Percentiles rank a stretch among this genome's conserved stretches.
phyloP scores from a whole-genome alignment of 2,329 filamentous ascomycete genomes.

The Alternaria angustiovoidea region DNA sequence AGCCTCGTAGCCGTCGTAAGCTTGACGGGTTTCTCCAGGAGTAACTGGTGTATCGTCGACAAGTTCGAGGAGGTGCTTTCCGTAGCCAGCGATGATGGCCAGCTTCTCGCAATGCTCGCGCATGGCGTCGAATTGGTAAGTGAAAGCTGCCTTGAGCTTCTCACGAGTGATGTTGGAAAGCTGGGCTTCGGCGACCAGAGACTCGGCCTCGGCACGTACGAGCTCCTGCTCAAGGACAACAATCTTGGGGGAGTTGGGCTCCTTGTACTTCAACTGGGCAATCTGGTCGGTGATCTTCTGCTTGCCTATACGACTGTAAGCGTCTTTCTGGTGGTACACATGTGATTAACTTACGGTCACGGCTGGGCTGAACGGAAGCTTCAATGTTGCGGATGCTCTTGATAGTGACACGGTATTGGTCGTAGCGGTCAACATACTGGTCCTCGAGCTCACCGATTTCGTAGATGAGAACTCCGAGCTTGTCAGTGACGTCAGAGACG shows the following conservation, averaged over 20 bases:
- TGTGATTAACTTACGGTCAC: slow-evolving; percentile 76
- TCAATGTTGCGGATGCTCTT: slow-evolving; percentile 99
- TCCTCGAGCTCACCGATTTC: slow-evolving; percentile 98
- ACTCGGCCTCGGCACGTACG: slow-evolving; percentile 96
- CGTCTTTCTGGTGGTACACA: not conserved
- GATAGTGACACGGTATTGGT: slow-evolving; percentile 98
- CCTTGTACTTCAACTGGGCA: slow-evolving; percentile 99
- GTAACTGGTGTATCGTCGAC: slow-evolving; percentile 97
- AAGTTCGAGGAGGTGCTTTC: slow-evolving; percentile 96
- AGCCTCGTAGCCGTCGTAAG: slow-evolving; percentile 97
- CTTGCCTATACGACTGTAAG: slow-evolving; percentile 70
- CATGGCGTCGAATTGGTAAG: slow-evolving; percentile 97
- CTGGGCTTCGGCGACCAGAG: slow-evolving; percentile 97
- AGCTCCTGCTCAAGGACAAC: slow-evolving; percentile 98
- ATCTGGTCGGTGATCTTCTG: slow-evolving; percentile 99
- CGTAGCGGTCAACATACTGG: slow-evolving; percentile 97
- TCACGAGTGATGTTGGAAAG: slow-evolving; percentile 99
- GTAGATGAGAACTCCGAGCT: slow-evolving; percentile 96
- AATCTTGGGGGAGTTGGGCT: slow-evolving; percentile 96
- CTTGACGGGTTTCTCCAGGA: slow-evolving; percentile 91
- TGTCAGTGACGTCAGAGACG: slow-evolving; percentile 98
- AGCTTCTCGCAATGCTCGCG: slow-evolving; percentile 98
- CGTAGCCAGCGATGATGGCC: slow-evolving; percentile 95
- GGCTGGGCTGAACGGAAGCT: slow-evolving; percentile 95
- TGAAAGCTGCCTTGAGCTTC: slow-evolving; percentile 98